Base-by-base conservation (phyloP, 2,329 filamentous ascomycete species). In the Diplodia intermedia region DNA sequence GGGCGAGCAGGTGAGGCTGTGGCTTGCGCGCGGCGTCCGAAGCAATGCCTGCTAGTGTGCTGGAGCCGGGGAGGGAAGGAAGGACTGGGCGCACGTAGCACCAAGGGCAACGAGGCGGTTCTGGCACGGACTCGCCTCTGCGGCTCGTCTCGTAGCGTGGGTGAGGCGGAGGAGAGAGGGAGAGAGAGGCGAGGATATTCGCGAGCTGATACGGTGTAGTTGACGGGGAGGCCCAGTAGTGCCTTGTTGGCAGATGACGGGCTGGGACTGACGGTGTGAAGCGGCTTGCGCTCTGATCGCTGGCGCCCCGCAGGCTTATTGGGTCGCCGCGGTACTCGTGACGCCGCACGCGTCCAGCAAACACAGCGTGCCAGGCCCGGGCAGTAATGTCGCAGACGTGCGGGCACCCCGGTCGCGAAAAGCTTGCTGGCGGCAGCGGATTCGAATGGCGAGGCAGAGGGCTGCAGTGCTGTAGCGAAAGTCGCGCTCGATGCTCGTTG, bases 21-120 rank as follows among this genome's bases (percentile, higher is more conserved):
- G 60, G 60, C 60, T 50, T 63, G 60, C 47, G 56, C n/a, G 33
- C 31, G 60, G 60, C 60, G 60, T 33, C 40, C 43, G 43, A 47
- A 47, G 43, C 43, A 63, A 63, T 63, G 60, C 60, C 43, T 53
- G 60, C 47, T 63, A 36, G 54, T 26, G 54, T 20, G 54, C 54
- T 57, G 54, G 54, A 18, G 8, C 54, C 54, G 54, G 20, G 54
- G 36, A 57, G 54, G 47, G 60, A 63, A 49, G 60, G 60, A 63
- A 63, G 60, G 60, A 63, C 60, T 47, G 43, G 60, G 60, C 60
- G 60, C 60, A 63, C 60, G 60, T 63, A 63, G 50, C 60, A 63
- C 60, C 60, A 63, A 63, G 47, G 43, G 57, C 57, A 50, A 43
- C 43, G 57, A 43, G n/a, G 60, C 47, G 29, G 60, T 56, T 12